Evolutionary conservation across 2,329 filamentous ascomycete species (phyloP).

Genomic region (Pezicula neosporulosa): DNA sequence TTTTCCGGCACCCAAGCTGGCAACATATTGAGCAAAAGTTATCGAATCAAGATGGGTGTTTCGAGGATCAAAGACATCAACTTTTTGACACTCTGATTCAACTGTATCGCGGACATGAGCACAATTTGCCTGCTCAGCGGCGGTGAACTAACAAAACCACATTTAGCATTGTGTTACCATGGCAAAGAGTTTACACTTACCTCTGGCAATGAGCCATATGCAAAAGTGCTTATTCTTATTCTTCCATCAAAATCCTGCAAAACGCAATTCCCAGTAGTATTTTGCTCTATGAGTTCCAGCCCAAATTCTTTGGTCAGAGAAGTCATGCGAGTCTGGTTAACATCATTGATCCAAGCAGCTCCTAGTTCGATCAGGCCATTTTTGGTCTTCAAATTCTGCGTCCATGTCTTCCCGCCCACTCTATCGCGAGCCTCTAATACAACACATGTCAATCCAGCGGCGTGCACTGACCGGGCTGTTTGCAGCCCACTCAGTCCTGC

Average conservation of each 20-base stretch:
- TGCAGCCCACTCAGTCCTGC: slow-evolving; percentile 38
- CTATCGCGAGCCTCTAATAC: slow-evolving; percentile 47
- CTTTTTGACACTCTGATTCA: background rate
- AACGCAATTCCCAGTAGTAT: slow-evolving; percentile 38
- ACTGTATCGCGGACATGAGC: background rate
- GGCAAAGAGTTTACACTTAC: slow-evolving; percentile 5
- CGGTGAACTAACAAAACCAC: background rate
- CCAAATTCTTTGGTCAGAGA: slow-evolving; percentile 35
- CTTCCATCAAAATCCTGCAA: slow-evolving; percentile 35
- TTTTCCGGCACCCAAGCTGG: slow-evolving; percentile 23
- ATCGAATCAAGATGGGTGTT: slow-evolving; percentile 19
- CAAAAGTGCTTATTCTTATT: slow-evolving; percentile 21
- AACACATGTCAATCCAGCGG: slow-evolving; percentile 34
- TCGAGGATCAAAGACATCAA: background rate
- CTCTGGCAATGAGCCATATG: slow-evolving; percentile 26
- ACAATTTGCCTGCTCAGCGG: background rate
- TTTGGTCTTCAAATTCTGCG: slow-evolving; percentile 16
- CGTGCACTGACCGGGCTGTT: slow-evolving; percentile 32
- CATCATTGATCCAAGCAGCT: slow-evolving; percentile 57
- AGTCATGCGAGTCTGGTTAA: slow-evolving; percentile 43
- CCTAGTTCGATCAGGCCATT: slow-evolving; percentile 44
- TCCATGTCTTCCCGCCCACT: slow-evolving; percentile 50
- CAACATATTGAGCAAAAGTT: slow-evolving; percentile 34
- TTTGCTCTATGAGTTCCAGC: slow-evolving; percentile 42
- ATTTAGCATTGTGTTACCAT: background rate